These are phyloP conservation scores for Boletus rubescentipes DNA, from an alignment of 768 basidiomycete species.

Conservation along the genomic window DNA sequence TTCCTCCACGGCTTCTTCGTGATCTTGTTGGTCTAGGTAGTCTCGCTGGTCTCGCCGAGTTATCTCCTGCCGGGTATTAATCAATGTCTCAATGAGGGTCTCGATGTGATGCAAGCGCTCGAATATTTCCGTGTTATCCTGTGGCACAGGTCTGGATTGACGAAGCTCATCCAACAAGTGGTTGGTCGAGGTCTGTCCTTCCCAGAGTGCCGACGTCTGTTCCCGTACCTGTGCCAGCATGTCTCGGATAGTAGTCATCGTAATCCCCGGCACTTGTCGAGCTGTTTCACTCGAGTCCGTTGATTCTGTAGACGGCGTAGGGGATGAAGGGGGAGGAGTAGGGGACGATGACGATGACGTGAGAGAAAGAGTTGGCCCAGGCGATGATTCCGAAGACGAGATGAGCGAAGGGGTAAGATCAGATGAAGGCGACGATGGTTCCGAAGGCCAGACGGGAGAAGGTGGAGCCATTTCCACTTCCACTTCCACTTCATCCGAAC, in stretches of 20 bases:
- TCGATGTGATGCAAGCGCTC: conserved; percentile 32
- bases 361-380: conserved; percentile 39
- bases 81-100: conserved; percentile 17
- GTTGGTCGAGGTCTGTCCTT: conserved; percentile 61
- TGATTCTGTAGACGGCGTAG: conserved; percentile 32
- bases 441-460: conserved; percentile 40
- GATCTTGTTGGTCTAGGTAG: neutral
- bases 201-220: conserved; percentile 56
- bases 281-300: conserved; percentile 38
- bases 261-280: conserved; percentile 33
- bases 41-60: conserved; percentile 1
- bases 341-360: conserved; percentile 36
- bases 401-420: conserved; percentile 34
- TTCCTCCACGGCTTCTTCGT: conserved; percentile 1
- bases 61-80: conserved; percentile 2
- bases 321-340: conserved; percentile 37
- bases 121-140: conserved; percentile 40
- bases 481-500: conserved; percentile 29
- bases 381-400: conserved; percentile 34
- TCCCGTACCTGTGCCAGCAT: conserved; percentile 59
- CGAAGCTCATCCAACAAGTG: conserved; percentile 63
- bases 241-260: conserved; percentile 47
- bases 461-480: conserved; percentile 21
- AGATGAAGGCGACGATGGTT: conserved; percentile 26
- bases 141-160: conserved; percentile 39